Percentiles rank a stretch among this genome's conserved stretches.
phyloP scores from a whole-genome alignment of 2,329 filamentous ascomycete genomes.

The Aspergillus japonicus region DNA sequence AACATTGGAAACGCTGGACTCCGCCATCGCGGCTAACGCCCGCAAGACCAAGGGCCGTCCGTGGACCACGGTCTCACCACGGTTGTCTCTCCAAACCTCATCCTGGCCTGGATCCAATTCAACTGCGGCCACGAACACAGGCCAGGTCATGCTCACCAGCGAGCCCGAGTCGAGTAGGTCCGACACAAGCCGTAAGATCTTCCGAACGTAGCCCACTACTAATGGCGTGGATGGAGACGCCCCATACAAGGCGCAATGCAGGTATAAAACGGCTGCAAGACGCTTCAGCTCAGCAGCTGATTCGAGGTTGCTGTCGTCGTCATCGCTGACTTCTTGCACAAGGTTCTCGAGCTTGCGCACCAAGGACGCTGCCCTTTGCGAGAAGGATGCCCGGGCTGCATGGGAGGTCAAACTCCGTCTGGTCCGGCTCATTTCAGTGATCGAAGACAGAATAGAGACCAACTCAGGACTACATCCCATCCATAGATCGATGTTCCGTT shows the following conservation, averaged over 20 bases:
- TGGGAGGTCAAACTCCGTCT: constrained; percentile 29
- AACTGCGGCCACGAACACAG: constrained; percentile 46
- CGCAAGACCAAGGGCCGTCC: constrained; percentile 43
- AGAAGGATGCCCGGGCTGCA: constrained; percentile 27
- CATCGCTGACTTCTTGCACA: constrained; percentile 33
- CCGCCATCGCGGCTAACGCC: constrained; percentile 42
- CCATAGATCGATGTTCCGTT: constrained; percentile 45
- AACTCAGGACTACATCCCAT: constrained; percentile 52
- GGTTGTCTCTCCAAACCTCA: constrained; percentile 31
- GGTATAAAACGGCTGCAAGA: constrained; percentile 46
- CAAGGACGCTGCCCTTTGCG: constrained; percentile 35
- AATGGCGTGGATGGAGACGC: constrained; percentile 42
- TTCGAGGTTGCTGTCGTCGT: constrained; percentile 34
- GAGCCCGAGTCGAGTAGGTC: constrained; percentile 34
- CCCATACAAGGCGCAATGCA: constrained; percentile 47
- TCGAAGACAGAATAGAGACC: constrained; percentile 48
- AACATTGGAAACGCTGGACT: constrained; percentile 46
- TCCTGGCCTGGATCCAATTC: constrained; percentile 43
- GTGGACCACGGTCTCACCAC: constrained; percentile 22
- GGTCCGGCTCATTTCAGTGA: constrained; percentile 48
- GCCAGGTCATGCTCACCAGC: constrained; percentile 42
- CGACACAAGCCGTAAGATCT: constrained; percentile 37
- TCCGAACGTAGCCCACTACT: constrained; percentile 32
- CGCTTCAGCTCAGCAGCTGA: constrained; percentile 46
- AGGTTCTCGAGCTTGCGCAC: constrained; percentile 34